Percentiles rank a stretch among this genome's conserved stretches.
phyloP scores from a whole-genome alignment of 768 basidiomycete genomes.

The Xanthoconium purpureum region DNA sequence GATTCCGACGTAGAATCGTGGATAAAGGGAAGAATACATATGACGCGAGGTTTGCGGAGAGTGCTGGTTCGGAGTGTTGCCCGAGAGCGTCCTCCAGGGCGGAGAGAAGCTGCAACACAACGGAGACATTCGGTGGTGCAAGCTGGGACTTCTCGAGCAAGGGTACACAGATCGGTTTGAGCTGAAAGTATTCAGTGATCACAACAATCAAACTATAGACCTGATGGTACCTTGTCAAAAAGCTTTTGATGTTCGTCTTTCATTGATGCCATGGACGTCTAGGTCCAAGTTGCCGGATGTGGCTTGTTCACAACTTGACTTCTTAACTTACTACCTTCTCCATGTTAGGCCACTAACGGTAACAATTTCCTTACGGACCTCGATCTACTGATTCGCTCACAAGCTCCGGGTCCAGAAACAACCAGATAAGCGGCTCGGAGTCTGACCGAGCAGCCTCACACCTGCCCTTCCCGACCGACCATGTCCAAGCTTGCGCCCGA shows the following conservation, averaged over 20 bases:
- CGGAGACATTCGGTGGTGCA: slow-evolving; percentile 49
- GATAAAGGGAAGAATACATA: slow-evolving; percentile 90
- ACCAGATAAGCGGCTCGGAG: neutral
- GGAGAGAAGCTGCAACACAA: slow-evolving; percentile 49
- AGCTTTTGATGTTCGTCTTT: slow-evolving; percentile 26
- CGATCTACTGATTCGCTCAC: neutral
- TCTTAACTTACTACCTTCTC: neutral
- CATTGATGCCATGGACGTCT: slow-evolving; percentile 16
- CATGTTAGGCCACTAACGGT: slow-evolving; percentile 1
- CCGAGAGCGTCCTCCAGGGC: slow-evolving; percentile 49
- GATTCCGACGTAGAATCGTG: slow-evolving; percentile 75
- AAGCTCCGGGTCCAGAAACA: neutral
- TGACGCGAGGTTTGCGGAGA: slow-evolving; percentile 63
- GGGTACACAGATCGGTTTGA: slow-evolving; percentile 79
- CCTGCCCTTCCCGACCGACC: slow-evolving; percentile 5
- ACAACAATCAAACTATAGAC: neutral
- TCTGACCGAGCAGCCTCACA: neutral
- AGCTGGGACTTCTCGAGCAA: slow-evolving; percentile 70
- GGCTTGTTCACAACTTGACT: neutral
- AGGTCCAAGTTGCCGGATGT: neutral
- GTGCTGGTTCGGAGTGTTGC: slow-evolving; percentile 38
- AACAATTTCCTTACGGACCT: neutral
- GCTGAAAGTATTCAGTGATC: slow-evolving; percentile 20
- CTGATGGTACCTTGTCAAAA: slow-evolving; percentile 38
- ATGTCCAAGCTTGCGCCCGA: slow-evolving; percentile 34